Evolutionary conservation across 441 rosid species (phyloP).

Genomic region (Melastoma candidum): DNA sequence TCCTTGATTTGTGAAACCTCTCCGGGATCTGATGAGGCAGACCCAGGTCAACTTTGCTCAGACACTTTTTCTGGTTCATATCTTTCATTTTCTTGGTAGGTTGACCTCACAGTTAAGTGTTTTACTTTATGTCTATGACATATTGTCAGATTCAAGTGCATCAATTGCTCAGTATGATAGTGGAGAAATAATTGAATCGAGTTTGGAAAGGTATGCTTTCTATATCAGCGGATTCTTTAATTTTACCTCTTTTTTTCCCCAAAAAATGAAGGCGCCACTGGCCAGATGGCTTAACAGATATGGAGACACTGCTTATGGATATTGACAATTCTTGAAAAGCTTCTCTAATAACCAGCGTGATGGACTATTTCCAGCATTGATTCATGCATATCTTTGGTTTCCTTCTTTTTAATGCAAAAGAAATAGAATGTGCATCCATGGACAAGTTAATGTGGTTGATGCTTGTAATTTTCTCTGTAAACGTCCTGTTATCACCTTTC

Average conservation of each 20-base stretch:
- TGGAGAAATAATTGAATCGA: constrained; percentile 34
- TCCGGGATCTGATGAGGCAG: constrained; percentile 44
- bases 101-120: constrained; percentile 6
- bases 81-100: constrained; percentile 3
- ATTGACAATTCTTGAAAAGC: no score
- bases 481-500: background rate
- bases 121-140: constrained; percentile 13
- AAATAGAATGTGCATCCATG: no score
- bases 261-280: background rate
- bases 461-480: no score
- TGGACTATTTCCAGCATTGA: no score
- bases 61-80: constrained; percentile 12
- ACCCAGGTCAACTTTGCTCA: constrained; percentile 42
- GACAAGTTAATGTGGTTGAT: no score
- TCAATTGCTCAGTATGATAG: constrained; percentile 32
- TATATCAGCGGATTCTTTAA: background rate
- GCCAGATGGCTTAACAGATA: no score
- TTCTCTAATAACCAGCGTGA: no score
- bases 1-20: constrained; percentile 77
- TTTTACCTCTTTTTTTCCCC: constrained; percentile 3
- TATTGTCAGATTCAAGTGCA: constrained; percentile 38
- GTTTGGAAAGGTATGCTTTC: constrained; percentile 28
- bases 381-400: no score
- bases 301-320: no score
- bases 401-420: no score